Evolutionary conservation across 2,329 filamentous ascomycete species (phyloP), one percentile per base, ranked within the genome.

Genomic region (Pezicula rhizophila): DNA sequence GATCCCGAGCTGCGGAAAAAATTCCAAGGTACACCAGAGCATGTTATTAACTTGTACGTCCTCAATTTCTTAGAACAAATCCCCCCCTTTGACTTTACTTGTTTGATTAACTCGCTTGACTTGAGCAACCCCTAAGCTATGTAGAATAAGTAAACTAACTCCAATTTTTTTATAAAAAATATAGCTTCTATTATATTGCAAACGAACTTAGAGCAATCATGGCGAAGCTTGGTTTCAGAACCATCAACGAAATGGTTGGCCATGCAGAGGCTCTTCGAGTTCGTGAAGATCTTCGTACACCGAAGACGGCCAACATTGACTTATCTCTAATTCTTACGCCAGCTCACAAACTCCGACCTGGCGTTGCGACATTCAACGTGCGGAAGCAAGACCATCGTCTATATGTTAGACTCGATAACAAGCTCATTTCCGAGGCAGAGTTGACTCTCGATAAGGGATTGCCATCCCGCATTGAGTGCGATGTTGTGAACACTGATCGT

Each of bases 191-290:
- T 74, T 97, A 96, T 64, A 79, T 97, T 46, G 87, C 92, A 59
- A 97, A 97, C 64, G 92, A 97, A 73, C 81, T 97, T 50, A 85
- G 92, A 65, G 89, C 91, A 33, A 95, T 97, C 70, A 96, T 97
- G 92, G 91, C 92, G 45, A 89, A 87, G 71, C 82, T 96, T 61
- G 92, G 92, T 58, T 89, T 95, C 80, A 85, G 92, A 57, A 95
- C 88, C 52, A 86, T 97, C 66, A 97, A 96, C 66, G 92, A 97
- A 69, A 96, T 96, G 92, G 89, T 97, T 62, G 92, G 92, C 17
- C 89, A 86, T 57, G 92, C 89, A 20, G 92, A 97, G 68, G 79
- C 86, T 35, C 77, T 97, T 45, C 87, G 82, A 70, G 85, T 95
- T 58, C 84, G 89, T 31, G 91, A 96, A 56, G 92, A 96, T 61